Conservation (phyloP, 768 basidiomycete species). For the Leccinum subtestaceum region DNA sequence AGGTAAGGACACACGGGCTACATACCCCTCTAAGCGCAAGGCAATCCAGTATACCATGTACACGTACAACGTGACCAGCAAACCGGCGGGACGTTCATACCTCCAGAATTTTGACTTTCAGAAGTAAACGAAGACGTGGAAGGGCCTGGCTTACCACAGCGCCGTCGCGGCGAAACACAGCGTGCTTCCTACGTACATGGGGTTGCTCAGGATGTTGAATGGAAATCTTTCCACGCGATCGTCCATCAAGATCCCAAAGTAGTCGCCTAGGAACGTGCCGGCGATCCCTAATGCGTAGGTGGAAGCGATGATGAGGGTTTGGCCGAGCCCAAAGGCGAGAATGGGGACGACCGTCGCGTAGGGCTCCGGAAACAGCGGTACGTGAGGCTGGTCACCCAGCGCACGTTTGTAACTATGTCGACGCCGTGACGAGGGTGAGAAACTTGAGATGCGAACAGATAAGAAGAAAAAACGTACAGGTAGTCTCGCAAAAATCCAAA, state of each 20-base stretch:
- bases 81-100: slow-evolving; percentile 83
- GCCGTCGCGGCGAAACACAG: slow-evolving; percentile 85
- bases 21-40: slow-evolving; percentile 86
- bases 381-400: slow-evolving; percentile 69
- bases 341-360: slow-evolving; percentile 58
- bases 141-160: slow-evolving; percentile 61
- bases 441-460: neutral
- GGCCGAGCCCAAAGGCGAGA: slow-evolving; percentile 66
- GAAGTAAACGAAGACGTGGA: neutral
- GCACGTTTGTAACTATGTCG: slow-evolving; percentile 68
- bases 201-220: slow-evolving; percentile 88
- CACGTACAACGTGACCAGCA: slow-evolving; percentile 78
- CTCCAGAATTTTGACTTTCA: slow-evolving; percentile 36
- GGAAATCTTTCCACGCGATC: slow-evolving; percentile 94
- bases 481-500: slow-evolving; percentile 84
- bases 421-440: slow-evolving; percentile 1
- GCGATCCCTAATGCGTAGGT: slow-evolving; percentile 92
- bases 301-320: slow-evolving; percentile 81
- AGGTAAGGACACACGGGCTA: slow-evolving; percentile 4
- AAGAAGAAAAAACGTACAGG: slow-evolving; percentile 53
- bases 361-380: slow-evolving; percentile 63
- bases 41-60: slow-evolving; percentile 84
- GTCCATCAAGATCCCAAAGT: slow-evolving; percentile 86
- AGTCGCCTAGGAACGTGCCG: slow-evolving; percentile 86
- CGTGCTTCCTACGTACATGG: slow-evolving; percentile 97